A percentile compares a stretch with the other conserved stretches of the same genome.
These are phyloP conservation scores for Tylopilus felleus DNA, from an alignment of 768 basidiomycete genomes.

Conservation along the genomic window DNA sequence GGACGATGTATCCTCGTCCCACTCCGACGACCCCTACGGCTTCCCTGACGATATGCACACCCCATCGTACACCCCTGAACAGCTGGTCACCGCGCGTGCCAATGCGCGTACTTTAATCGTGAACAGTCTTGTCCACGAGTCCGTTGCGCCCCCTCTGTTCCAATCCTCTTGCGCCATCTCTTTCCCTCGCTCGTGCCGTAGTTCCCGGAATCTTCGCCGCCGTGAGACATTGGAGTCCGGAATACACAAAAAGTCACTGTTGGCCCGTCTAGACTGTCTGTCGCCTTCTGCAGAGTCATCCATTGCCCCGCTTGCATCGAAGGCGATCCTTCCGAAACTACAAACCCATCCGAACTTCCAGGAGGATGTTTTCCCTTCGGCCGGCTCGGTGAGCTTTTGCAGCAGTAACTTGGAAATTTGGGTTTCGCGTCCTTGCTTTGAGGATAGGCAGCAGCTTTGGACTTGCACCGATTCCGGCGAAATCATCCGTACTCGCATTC, in stretches of 20 bases:
- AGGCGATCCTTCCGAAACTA: slow-evolving; percentile 26
- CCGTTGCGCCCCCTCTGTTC: slow-evolving; percentile 49
- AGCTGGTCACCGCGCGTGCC: slow-evolving; percentile 31
- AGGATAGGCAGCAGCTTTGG: slow-evolving; percentile 64
- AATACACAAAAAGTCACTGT: slow-evolving; percentile 51
- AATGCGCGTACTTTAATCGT: slow-evolving; percentile 43
- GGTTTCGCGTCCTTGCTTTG: slow-evolving; percentile 72
- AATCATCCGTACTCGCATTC: slow-evolving; percentile 37
- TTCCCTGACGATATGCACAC: slow-evolving; percentile 15
- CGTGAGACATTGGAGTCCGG: slow-evolving; percentile 40
- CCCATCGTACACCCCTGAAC: slow-evolving; percentile 22
- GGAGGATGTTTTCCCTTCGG: slow-evolving; percentile 21
- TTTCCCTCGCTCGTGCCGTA: slow-evolving; percentile 60
- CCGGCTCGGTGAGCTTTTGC: slow-evolving; percentile 17
- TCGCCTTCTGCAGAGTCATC: slow-evolving; percentile 40
- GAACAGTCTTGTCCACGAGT: slow-evolving; percentile 42
- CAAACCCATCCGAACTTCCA: slow-evolving; percentile 35
- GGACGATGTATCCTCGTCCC: slow-evolving; percentile 37
- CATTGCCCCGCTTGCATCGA: slow-evolving; percentile 44
- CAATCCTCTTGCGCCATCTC: slow-evolving; percentile 32
- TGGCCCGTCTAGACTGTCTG: slow-evolving; percentile 42
- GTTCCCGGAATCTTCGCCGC: slow-evolving; percentile 33
- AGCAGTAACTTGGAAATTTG: slow-evolving; percentile 65
- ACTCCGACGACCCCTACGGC: slow-evolving; percentile 36
- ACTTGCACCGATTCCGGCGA: slow-evolving; percentile 39